phyloP scores from a whole-genome alignment of 805 yeast genomes.

The Monosporozyma aquatica region DNA sequence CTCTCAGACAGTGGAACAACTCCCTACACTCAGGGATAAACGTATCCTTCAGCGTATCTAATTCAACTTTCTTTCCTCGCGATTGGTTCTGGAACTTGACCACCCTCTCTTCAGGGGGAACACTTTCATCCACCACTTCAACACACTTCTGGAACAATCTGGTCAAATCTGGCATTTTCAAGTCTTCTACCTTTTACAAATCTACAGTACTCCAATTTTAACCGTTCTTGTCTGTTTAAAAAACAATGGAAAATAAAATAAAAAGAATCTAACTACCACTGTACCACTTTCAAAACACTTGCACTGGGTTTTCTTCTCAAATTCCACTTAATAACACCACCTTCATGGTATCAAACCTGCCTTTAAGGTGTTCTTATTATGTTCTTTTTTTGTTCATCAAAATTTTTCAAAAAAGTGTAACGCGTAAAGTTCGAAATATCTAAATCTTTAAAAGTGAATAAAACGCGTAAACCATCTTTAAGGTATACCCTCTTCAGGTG shows the following conservation, averaged over 20 bases:
- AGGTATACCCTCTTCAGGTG: background rate
- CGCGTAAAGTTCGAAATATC: background rate
- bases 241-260: no score
- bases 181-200: background rate
- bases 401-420: background rate
- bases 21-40: constrained; percentile 26
- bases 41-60: constrained; percentile 18
- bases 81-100: no score
- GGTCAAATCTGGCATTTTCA: constrained; percentile 26
- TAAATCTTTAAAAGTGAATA: background rate
- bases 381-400: no score
- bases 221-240: no score
- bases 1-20: constrained; percentile 23
- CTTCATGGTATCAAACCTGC: no score
- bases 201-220: background rate
- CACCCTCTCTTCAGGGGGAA: background rate
- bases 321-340: no score
- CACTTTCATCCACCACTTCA: constrained; percentile 17
- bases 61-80: no score
- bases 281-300: no score
- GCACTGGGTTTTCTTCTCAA: no score
- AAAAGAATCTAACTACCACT: no score
- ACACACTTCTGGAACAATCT: constrained; percentile 23
- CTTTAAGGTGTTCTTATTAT: no score
- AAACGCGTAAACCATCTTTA: background rate